These are phyloP conservation scores for Aspergillus eucalypticola DNA, from an alignment of 2,329 filamentous ascomycete species.

Conservation along the genomic window DNA sequence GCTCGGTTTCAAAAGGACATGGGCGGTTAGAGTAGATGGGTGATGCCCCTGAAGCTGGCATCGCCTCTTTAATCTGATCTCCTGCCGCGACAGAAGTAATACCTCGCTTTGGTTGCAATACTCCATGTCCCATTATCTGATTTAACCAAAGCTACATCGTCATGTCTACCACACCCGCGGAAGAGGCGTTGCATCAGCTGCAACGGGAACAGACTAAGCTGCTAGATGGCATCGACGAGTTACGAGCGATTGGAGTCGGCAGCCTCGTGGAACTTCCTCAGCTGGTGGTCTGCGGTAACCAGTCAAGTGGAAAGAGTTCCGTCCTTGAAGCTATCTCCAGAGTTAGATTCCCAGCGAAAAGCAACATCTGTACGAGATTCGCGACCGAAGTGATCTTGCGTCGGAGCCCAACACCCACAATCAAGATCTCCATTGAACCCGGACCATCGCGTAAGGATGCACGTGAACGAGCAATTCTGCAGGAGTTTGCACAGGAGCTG, in stretches of 20 bases:
- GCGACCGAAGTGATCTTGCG: slow-evolving; percentile 61
- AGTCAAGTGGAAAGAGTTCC: slow-evolving; percentile 64
- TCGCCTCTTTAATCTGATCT: no score
- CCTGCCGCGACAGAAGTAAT: no score
- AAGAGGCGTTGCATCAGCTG: slow-evolving; percentile 19
- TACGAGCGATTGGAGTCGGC: slow-evolving; percentile 53
- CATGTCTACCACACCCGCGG: background rate
- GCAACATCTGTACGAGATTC: slow-evolving; percentile 60
- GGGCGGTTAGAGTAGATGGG: no score
- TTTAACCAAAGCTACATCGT: no score
- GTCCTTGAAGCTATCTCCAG: slow-evolving; percentile 65
- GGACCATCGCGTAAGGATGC: slow-evolving; percentile 21
- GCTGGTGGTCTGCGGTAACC: slow-evolving; percentile 61
- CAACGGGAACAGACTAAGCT: slow-evolving; percentile 44
- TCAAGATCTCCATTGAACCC: slow-evolving; percentile 49
- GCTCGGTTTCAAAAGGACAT: no score
- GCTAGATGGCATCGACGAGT: slow-evolving; percentile 55
- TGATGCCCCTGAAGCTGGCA: no score
- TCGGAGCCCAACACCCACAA: slow-evolving; percentile 35
- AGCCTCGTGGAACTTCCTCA: slow-evolving; percentile 54
- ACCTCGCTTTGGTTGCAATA: no score
- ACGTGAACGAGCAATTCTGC: slow-evolving; percentile 3
- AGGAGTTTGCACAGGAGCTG: slow-evolving; percentile 12
- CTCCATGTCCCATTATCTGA: no score
- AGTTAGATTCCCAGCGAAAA: slow-evolving; percentile 60